Base-by-base conservation (phyloP, 129 eudicot genomes). In the Silybum marianum region DNA sequence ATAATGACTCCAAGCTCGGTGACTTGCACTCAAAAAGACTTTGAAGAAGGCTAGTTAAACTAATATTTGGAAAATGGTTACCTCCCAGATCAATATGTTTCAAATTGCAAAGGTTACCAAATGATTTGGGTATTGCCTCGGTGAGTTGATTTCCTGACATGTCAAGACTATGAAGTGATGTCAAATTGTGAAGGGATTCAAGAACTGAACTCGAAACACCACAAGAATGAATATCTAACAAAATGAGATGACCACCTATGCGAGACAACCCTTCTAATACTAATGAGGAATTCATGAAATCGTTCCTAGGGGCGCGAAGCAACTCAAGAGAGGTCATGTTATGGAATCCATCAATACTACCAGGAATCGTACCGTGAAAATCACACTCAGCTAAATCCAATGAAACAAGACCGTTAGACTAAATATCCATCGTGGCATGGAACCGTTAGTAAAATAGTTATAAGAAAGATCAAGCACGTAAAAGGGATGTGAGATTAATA, bases 381-480 rank as follows among this genome's bases (percentile, higher is more conserved):
- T 11, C 0, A 40, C 73, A 63, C 6, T 0, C 0, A 25, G 23
- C 5, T 6, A 81, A 40, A 62, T 81, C 68, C 13, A 81, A 0
- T 0, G 84, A 81, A 39, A 60, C 48, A 5, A 81, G 28, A 62
- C 66, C 62, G 65, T 38, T 81, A 58, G 10, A 10, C 84, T 38
- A 9, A 72, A 81, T 65, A 85, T 77, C 91, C 91, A 85, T 0
- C 3, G 23, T 6, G 82, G 86, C 19, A 76, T 14, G 2, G 2
- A 14, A 63, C 46, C 42, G 9, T 63, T 62, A 24, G 30, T 39
- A 9, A 83, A 86, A 14, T 4, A 0, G 46, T 83, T 83, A 0
- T 8, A 0, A 0, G 85, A 87, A 71, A 87, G 76, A 80, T 87
- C 87, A 13, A 86, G 89, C 70, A 26, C 2, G 9, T 38, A 32